Evolutionary conservation across 805 yeast species (phyloP), one percentile per base, ranked within the genome.

Genomic region (Candida ascalaphidarum): DNA sequence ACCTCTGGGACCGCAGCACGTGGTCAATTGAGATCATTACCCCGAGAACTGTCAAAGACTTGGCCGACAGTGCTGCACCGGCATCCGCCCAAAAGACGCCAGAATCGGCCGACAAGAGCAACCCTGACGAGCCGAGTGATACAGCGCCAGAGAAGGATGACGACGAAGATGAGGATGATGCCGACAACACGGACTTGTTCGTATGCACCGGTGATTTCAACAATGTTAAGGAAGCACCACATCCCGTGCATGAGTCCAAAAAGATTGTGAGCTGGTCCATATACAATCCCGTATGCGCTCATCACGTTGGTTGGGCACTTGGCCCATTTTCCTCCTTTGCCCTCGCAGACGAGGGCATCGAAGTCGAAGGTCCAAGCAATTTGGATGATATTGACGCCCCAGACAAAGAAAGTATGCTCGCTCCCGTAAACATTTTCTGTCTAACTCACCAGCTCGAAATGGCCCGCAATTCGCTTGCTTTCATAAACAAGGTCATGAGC

Each of bases 281-380:
- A 7, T 78, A 77, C 46, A 82, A 78, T 31, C 95, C 97, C 1
- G 81, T 85, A 1, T 79, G 94, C 21, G 84, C 98, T 1, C 96
- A 88, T 41, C 96, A 89, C 52, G 65, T 92, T 13, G 97, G 97
- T 0, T 92, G 94, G 78, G 88, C 95, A 0, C 72, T 86, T 4
- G 98, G 97, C 1, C 79, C 95, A 2, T 92, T 89, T 50, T 77
- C 77, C 23, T 71, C 71, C 30, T 58, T 75, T 2, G 71, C 75
- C 0, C 43, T 85, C 17, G 51, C 75, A 6, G 71, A 66, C 24
- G 42, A 56, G 17, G 58, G 49, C 10, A 48, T 41, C 14, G 41
- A 37, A 3, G 25, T 29, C 4, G 48, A 40, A 5, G 56, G 55
- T 11, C 64, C 68, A 16, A 44, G 46, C 5, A 53, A 48, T 5